Base-by-base conservation (phyloP, 129 eudicot genomes). In the Rutidosis leptorrhynchoides region DNA sequence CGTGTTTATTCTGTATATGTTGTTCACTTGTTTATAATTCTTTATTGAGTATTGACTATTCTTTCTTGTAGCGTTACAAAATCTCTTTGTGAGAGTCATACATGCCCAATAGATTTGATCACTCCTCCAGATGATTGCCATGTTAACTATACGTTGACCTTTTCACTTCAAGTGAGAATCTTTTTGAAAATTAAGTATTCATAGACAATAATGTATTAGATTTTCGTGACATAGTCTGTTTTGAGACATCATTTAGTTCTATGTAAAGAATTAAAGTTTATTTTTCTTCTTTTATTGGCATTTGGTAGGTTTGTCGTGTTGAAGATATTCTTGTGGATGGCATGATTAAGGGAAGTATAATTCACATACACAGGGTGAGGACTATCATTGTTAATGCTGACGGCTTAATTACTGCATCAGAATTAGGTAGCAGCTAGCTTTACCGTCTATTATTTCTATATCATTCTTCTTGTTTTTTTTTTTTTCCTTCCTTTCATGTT, bases 111-210 rank as follows among this genome's bases (percentile, higher is more conserved):
- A 70, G 96, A 89, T 85, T 77, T 89, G 80, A 85, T 86, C 6
- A 74, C 80, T 64, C 96, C 96, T 30, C 96, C 95, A 1, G 96
- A 89, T 74, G 96, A 89, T 83, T 89, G 96, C 35, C 95, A 85
- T 83, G 90, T 81, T 70, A 89, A 89, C 61, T 85, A 89, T 64
- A 89, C 96, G 14, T 74, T 81, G 75, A 79, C 96, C 27, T 89
- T 85, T 81, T 85, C 96, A 16, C 76, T 89, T 28, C 96, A 89
- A 79, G 96, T 89, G 81, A 74, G 87, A 37, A 45, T n/a, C n/a
- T n/a, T n/a, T n/a, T n/a, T n/a, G n/a, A n/a, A n/a, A n/a, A n/a
- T n/a, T n/a, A n/a, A n/a, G n/a, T n/a, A n/a, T n/a, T n/a, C n/a
- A n/a, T n/a, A n/a, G n/a, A n/a, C n/a, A n/a, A n/a, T n/a, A n/a